These are phyloP conservation scores for Aspergillus pseudoterreus DNA, from an alignment of 2,329 filamentous ascomycete species.

Conservation along the genomic window DNA sequence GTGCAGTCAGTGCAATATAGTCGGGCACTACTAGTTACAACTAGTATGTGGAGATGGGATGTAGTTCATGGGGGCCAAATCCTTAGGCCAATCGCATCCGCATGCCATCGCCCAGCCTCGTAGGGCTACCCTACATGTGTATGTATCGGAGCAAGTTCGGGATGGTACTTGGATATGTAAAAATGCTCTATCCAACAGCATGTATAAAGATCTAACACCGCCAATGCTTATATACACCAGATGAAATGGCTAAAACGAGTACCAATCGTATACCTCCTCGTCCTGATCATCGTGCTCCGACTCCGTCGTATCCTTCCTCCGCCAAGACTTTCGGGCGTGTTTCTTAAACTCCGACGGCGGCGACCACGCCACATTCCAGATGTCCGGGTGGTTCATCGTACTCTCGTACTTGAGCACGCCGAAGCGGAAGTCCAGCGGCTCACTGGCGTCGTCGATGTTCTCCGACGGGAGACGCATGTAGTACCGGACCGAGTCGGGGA, in stretches of 20 bases:
- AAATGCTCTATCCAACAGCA: no score
- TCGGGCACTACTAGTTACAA: no score
- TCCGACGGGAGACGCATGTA: conserved; percentile 74
- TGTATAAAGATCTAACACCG: background rate
- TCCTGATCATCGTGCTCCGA: conserved; percentile 6
- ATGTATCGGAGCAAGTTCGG: no score
- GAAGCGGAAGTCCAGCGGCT: conserved; percentile 29
- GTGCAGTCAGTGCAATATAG: no score
- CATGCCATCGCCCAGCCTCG: no score
- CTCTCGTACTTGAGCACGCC: conserved; percentile 21
- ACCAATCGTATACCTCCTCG: conserved; percentile 15
- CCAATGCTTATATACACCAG: background rate
- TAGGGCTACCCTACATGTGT: no score
- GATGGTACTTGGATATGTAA: no score
- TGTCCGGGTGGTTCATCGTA: conserved; percentile 17
- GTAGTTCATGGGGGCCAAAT: no score
- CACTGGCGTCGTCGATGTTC: conserved; percentile 13
- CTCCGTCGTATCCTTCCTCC: background rate
- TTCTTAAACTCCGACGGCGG: conserved; percentile 12
- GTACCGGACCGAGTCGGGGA: conserved; percentile 75
- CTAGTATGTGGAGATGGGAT: no score
- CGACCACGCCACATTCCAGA: conserved; percentile 31
- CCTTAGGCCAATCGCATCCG: no score
- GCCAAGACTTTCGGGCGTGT: conserved; percentile 3
- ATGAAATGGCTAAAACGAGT: conserved; percentile 9